Evolutionary conservation across 345 rosid genomes (phyloP).

Genomic region (Boechera stricta): DNA sequence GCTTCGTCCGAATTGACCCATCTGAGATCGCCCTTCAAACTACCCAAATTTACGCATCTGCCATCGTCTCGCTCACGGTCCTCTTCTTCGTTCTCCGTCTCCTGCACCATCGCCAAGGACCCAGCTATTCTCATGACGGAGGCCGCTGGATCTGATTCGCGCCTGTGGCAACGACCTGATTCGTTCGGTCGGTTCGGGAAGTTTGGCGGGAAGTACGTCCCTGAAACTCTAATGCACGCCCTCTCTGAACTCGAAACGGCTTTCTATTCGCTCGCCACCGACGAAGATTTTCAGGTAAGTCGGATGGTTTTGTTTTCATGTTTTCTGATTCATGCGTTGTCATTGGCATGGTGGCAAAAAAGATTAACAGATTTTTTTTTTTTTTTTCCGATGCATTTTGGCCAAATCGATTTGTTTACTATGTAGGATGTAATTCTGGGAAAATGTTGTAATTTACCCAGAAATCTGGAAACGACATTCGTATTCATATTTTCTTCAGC

Average conservation of each 20-base stretch:
- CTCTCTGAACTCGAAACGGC: conserved; percentile 86
- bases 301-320: neutral
- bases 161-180: conserved; percentile 71
- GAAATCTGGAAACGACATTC: neutral
- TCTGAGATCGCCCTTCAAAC: conserved; percentile 38
- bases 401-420: neutral
- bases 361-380: too few relatives aligned
- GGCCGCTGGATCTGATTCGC: conserved; percentile 44
- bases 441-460: neutral
- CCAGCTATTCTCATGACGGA: conserved; percentile 52
- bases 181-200: conserved; percentile 85
- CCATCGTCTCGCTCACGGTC: conserved; percentile 37
- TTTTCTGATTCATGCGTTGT: neutral
- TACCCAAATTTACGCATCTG: conserved; percentile 34
- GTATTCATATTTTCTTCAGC: neutral
- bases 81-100: conserved; percentile 44
- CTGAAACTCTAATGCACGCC: conserved; percentile 90
- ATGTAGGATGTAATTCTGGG: neutral
- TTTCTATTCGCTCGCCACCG: conserved; percentile 62
- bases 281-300: conserved; percentile 73
- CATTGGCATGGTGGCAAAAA: neutral
- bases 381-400: neutral
- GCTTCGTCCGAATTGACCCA: conserved; percentile 37
- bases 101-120: conserved; percentile 61
- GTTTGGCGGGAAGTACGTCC: conserved; percentile 93